Evolutionary conservation across 2,329 filamentous ascomycete species (phyloP).

Genomic region (Aspergillus piperis): DNA sequence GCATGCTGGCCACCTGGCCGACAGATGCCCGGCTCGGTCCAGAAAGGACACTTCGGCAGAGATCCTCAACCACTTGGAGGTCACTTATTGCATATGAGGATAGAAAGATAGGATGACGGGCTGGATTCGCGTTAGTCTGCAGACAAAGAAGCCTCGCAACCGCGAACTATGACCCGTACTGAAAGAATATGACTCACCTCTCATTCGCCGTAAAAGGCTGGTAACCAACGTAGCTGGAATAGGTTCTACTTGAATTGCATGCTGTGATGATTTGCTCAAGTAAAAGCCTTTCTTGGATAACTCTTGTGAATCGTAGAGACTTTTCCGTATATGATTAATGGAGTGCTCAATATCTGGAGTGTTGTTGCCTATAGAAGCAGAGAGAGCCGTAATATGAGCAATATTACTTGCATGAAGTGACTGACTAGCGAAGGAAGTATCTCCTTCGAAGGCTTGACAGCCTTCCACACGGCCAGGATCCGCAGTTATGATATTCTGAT

Average conservation of each 20-base stretch:
- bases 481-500: neutral
- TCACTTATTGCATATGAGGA: conserved; percentile 8
- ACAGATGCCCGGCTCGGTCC: neutral
- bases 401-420: conserved; percentile 4
- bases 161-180: neutral
- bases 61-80: neutral
- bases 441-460: neutral
- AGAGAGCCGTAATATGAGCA: conserved; percentile 2
- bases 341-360: conserved; percentile 1
- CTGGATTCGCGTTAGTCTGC: neutral
- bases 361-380: neutral
- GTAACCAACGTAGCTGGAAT: neutral
- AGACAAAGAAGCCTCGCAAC: neutral
- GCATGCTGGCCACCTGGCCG: neutral
- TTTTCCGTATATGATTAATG: neutral
- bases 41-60: neutral
- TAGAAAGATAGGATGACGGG: conserved; percentile 6
- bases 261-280: neutral
- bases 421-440: conserved; percentile 3
- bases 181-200: neutral
- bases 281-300: neutral
- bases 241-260: neutral
- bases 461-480: neutral
- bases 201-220: neutral
- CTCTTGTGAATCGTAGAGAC: neutral